phyloP scores from a whole-genome alignment of 768 basidiomycete species.

The Amanita subjunquillea region DNA sequence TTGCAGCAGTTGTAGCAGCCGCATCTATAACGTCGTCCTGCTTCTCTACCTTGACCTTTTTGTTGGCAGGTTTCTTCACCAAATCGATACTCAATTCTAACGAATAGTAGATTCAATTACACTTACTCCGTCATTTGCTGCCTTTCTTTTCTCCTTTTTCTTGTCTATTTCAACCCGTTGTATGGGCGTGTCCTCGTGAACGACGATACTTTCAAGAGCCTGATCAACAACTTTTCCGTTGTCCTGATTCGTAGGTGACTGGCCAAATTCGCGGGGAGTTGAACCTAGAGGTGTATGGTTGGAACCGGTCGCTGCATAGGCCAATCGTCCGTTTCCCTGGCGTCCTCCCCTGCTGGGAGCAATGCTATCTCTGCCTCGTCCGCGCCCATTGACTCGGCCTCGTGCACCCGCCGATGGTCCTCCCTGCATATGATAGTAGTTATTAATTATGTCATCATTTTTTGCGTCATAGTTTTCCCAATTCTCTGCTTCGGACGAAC shows the following conservation, averaged over 20 bases:
- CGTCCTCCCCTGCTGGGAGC: slow-evolving; percentile 16
- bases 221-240: slow-evolving; percentile 13
- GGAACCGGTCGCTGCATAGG: slow-evolving; percentile 42
- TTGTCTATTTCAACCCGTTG: slow-evolving; percentile 8
- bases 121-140: slow-evolving; percentile 7
- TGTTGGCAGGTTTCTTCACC: slow-evolving; percentile 3
- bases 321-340: slow-evolving; percentile 18
- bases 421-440: slow-evolving; percentile 1
- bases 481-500: background rate
- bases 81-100: background rate
- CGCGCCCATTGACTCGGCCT: slow-evolving; percentile 6
- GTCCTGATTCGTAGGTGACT: slow-evolving; percentile 18
- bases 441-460: background rate
- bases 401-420: background rate
- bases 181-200: slow-evolving; percentile 4
- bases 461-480: background rate
- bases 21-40: slow-evolving; percentile 4
- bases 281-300: slow-evolving; percentile 67
- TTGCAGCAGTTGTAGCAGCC: slow-evolving; percentile 10
- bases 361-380: slow-evolving; percentile 14
- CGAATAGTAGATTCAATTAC: background rate
- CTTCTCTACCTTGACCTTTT: slow-evolving; percentile 13
- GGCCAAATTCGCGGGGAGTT: slow-evolving; percentile 29
- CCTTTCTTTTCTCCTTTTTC: slow-evolving; percentile 13
- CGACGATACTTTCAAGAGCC: slow-evolving; percentile 4